Conservation (phyloP, 2,329 filamentous ascomycete genomes). For the Sordariomycetes sp. region DNA sequence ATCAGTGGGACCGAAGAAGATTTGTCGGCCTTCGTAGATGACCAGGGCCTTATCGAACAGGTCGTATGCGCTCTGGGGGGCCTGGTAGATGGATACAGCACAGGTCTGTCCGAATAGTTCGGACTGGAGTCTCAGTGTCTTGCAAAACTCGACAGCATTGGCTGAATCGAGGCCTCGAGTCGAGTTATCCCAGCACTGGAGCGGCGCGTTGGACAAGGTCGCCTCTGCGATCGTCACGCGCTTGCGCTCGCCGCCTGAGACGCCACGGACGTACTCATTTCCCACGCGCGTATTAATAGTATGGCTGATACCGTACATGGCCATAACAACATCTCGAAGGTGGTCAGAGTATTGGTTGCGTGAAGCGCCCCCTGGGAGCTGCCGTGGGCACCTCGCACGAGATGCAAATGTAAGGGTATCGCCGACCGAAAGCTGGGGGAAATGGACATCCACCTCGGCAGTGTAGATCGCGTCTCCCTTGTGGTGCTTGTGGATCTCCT, state of each 20-base stretch:
- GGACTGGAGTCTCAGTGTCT: slow-evolving; percentile 53
- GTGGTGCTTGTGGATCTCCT: slow-evolving; percentile 67
- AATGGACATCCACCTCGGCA: slow-evolving; percentile 72
- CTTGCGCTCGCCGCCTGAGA: slow-evolving; percentile 61
- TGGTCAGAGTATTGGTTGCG: slow-evolving; percentile 43
- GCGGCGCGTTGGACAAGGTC: slow-evolving; percentile 39
- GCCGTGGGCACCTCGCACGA: slow-evolving; percentile 49
- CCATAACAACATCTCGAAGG: slow-evolving; percentile 60
- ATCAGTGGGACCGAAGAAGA: slow-evolving; percentile 47
- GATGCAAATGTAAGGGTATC: slow-evolving; percentile 75
- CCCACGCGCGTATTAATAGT: slow-evolving; percentile 63
- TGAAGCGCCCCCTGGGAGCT: slow-evolving; percentile 44
- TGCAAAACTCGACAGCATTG: slow-evolving; percentile 64
- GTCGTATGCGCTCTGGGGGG: slow-evolving; percentile 51
- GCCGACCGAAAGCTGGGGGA: slow-evolving; percentile 63
- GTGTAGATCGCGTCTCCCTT: slow-evolving; percentile 81
- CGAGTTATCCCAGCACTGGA: slow-evolving; percentile 60
- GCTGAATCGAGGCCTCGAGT: slow-evolving; percentile 63
- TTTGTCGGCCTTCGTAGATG: slow-evolving; percentile 47
- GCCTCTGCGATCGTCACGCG: slow-evolving; percentile 52
- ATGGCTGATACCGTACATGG: slow-evolving; percentile 61
- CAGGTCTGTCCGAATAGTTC: slow-evolving; percentile 54
- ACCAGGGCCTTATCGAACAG: slow-evolving; percentile 46
- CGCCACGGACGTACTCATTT: slow-evolving; percentile 63
- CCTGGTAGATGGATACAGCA: slow-evolving; percentile 63